Evolutionary conservation across 78 protist species (phyloP).

Genomic region (Dictyostelium intermedium): DNA sequence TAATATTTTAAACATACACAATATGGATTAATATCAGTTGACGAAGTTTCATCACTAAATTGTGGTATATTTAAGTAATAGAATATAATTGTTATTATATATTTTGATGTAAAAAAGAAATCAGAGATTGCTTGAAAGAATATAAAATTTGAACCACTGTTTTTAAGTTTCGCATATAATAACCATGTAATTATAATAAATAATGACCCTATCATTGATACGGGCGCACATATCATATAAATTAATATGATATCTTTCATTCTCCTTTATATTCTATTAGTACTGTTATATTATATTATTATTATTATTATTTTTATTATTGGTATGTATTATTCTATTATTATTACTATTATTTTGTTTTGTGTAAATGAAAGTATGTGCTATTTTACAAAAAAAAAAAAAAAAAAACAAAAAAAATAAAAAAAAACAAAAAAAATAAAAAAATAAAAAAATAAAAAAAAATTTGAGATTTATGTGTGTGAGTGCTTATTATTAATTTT

Average conservation of each 20-base stretch:
- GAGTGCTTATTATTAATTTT: too few relatives aligned
- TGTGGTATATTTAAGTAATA: constrained; percentile 26
- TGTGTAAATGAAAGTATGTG: too few relatives aligned
- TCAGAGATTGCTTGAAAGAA: constrained; percentile 49
- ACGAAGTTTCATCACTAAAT: not conserved
- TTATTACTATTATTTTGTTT: too few relatives aligned
- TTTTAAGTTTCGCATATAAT: constrained; percentile 28
- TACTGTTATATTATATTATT: too few relatives aligned
- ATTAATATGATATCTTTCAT: constrained; percentile 10
- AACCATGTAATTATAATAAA: constrained; percentile 59
- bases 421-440: too few relatives aligned
- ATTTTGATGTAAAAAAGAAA: constrained; percentile 48
- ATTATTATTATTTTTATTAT: too few relatives aligned
- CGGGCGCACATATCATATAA: constrained; percentile 42
- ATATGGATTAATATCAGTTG: not conserved
- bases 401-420: too few relatives aligned
- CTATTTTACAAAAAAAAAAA: too few relatives aligned
- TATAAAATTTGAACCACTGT: constrained; percentile 39
- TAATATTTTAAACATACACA: not conserved
- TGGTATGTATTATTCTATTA: too few relatives aligned
- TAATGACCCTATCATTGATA: constrained; percentile 38
- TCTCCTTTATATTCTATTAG: too few relatives aligned
- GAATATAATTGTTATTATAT: constrained; percentile 24
- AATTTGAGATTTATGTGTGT: too few relatives aligned
- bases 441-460: too few relatives aligned